Evolutionary conservation across 768 basidiomycete species (phyloP), one percentile per base, ranked within the genome.

Genomic region (Gyrodon lividus): DNA sequence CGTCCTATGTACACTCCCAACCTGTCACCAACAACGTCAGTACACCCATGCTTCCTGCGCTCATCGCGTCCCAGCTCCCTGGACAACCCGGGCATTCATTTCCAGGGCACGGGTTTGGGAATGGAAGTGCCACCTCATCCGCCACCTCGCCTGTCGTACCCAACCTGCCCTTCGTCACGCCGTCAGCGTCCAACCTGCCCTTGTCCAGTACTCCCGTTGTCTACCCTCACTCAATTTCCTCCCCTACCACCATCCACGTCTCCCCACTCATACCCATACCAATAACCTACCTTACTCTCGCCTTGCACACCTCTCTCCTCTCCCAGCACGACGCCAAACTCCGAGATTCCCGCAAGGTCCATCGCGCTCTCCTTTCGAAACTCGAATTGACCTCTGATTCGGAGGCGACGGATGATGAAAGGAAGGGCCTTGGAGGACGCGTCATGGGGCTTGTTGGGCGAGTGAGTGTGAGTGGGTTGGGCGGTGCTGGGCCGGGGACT

Each of bases 311-410:
- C 44, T 56, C 55, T 8, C 52, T 66, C 37, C 56, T 58, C 22
- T 60, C 57, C 10, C 58, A 66, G n/a, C 69, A 70, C 4, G 67
- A 68, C 38, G 48, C 57, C 17, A 68, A 57, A 24, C 37, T 64
- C 28, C 60, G 69, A 19, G 83, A 85, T 52, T 73, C 78, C 10
- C 80, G 84, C 47, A 81, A 80, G 49, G 81, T 86, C 14, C 80
- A 84, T 42, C 78, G 82, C 14, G 82, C 78, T 37, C 72, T 88
- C 34, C 74, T 83, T 55, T 79, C 74, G 52, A 85, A 81, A 58
- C 63, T 87, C 19, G 86, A 82, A 47, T 56, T 50, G 47, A 63
- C 59, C 39, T 66, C 66, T 14, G 66, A 70, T 43, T 66, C 64
- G 12, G 66, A 68, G 24, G 66, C 52, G 14, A 66, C 68, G 10